These are phyloP conservation scores for Actinidia polygama DNA, from an alignment of 179 eudicot genomes.

Conservation along the genomic window DNA sequence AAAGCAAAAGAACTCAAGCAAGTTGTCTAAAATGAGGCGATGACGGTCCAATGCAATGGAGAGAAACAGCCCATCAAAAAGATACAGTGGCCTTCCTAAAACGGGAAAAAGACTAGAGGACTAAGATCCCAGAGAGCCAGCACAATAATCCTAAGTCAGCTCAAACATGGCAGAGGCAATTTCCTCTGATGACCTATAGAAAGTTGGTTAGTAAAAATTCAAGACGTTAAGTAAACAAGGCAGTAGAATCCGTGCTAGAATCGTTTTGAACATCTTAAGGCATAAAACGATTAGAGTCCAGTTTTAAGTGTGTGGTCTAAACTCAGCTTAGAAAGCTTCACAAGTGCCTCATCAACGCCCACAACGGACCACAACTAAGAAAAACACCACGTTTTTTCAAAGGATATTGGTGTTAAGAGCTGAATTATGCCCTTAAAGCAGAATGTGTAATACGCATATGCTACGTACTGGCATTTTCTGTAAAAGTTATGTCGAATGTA, in stretches of 20 bases:
- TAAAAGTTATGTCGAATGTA: neutral
- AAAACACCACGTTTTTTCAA: neutral
- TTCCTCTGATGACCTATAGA: neutral
- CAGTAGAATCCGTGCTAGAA: neutral
- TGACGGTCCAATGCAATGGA: too few relatives aligned
- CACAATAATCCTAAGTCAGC: neutral
- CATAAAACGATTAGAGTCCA: neutral
- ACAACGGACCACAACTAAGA: neutral
- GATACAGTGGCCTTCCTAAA: neutral
- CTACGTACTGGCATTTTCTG: neutral
- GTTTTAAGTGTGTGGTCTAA: neutral
- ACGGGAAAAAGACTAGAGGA: neutral
- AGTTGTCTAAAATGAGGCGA: constrained; percentile 6
- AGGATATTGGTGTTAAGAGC: neutral
- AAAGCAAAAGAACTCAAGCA: constrained; percentile 12
- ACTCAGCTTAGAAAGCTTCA: neutral
- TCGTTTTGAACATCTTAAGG: neutral
- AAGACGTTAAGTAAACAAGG: neutral
- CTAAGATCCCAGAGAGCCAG: neutral
- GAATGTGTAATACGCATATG: neutral
- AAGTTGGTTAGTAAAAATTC: neutral
- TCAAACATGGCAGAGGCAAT: neutral
- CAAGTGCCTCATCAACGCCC: neutral
- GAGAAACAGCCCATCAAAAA: too few relatives aligned
- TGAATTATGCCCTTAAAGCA: neutral